phyloP scores from a whole-genome alignment of 2,329 filamentous ascomycete genomes.

The Neofusicoccum kwambonambiense region DNA sequence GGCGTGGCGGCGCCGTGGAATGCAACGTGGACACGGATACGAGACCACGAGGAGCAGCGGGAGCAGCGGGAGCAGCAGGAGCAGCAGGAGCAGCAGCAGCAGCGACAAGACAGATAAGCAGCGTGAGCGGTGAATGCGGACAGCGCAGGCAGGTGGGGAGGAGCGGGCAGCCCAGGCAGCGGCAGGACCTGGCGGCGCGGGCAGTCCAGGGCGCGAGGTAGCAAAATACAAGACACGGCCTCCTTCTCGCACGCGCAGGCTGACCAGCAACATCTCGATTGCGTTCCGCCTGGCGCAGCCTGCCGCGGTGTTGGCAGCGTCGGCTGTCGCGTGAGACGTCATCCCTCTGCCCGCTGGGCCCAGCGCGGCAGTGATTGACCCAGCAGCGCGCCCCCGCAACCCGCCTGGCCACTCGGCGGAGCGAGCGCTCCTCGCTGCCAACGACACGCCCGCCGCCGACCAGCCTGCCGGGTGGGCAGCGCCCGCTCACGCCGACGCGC shows the following conservation, averaged over 20 bases:
- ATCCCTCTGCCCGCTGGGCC: background rate
- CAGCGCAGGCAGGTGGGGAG: background rate
- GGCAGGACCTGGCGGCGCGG: background rate
- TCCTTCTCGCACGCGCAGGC: background rate
- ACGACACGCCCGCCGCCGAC: background rate
- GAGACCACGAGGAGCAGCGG: slow-evolving; percentile 9
- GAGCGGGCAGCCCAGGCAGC: background rate
- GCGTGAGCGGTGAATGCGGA: background rate
- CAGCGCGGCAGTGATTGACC: background rate
- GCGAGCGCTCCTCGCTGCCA: background rate
- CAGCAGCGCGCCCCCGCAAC: background rate
- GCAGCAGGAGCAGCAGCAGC: background rate
- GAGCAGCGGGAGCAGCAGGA: background rate
- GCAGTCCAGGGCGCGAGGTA: background rate
- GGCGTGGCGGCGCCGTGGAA: background rate
- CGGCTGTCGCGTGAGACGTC: background rate
- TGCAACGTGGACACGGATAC: slow-evolving; percentile 14
- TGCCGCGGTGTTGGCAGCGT: background rate
- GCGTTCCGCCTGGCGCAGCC: background rate
- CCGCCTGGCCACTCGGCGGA: background rate
- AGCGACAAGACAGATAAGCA: background rate
- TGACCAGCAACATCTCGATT: slow-evolving; percentile 5
- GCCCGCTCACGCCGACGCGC: too few relatives aligned
- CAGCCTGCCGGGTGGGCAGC: too few relatives aligned
- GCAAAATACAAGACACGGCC: background rate